Conservation (phyloP, 2,329 filamentous ascomycete genomes). For the Colletotrichum tropicicola region DNA sequence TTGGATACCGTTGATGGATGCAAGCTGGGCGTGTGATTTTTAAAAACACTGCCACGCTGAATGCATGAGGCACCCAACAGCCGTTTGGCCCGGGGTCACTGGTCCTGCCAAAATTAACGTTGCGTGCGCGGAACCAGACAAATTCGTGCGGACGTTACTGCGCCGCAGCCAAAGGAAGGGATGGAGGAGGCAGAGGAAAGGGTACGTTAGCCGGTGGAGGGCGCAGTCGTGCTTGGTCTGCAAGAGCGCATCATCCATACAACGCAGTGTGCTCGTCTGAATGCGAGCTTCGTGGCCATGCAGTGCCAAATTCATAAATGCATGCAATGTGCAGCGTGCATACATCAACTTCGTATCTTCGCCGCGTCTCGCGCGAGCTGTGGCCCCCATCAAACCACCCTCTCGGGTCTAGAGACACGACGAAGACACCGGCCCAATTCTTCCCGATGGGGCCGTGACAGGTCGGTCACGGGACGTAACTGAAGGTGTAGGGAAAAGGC, state of each 20-base stretch:
- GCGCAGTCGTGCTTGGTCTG: not conserved
- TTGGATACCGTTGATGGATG: conserved; percentile 14
- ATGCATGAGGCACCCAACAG: not conserved
- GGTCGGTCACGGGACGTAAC: not conserved
- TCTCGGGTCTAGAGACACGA: not conserved
- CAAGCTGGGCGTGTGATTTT: too few species aligned
- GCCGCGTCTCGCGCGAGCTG: not conserved
- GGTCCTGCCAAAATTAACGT: not conserved
- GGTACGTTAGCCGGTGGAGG: not conserved
- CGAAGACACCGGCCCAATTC: too few species aligned
- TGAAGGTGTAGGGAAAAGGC: not conserved
- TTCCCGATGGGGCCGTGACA: not conserved
- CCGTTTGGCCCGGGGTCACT: not conserved
- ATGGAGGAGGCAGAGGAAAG: not conserved
- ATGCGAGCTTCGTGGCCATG: not conserved
- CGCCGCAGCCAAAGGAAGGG: not conserved
- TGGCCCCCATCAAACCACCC: not conserved
- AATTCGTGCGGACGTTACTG: not conserved
- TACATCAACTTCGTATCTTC: not conserved
- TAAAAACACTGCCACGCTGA: not conserved
- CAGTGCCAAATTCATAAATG: too few species aligned
- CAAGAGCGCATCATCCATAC: not conserved
- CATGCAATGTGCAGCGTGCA: not conserved
- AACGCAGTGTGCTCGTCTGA: not conserved
- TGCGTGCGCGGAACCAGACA: not conserved